Conservation (phyloP, 164 flowering plant species). For the Buxus sempervirens region DNA sequence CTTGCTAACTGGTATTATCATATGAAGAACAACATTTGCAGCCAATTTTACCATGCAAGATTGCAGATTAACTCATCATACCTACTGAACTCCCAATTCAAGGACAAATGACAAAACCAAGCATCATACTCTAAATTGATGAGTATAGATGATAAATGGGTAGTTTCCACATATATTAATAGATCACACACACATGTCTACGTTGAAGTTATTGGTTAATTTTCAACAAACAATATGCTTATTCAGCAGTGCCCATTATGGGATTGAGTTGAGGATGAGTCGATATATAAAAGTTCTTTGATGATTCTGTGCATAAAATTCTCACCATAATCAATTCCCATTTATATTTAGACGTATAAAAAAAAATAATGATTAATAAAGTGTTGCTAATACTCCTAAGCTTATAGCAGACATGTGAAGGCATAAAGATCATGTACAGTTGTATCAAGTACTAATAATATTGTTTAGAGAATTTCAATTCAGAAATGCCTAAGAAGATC, state of each 20-base stretch:
- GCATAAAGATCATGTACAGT: too few species aligned
- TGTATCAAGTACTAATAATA: too few species aligned
- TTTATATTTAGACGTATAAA: too few species aligned
- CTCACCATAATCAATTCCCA: too few species aligned
- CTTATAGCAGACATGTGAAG: too few species aligned
- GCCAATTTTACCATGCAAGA: background rate
- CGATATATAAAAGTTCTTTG: background rate
- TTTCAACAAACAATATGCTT: background rate
- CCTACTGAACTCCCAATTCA: background rate
- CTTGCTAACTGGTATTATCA: background rate
- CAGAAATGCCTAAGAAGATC: too few species aligned
- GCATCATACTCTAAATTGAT: background rate
- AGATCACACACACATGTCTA: background rate
- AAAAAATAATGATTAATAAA: too few species aligned
- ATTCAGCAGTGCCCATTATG: background rate
- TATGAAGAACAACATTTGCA: background rate
- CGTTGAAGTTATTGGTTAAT: background rate
- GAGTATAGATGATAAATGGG: background rate
- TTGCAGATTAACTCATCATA: background rate
- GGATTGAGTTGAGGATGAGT: background rate
- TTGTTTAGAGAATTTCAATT: too few species aligned
- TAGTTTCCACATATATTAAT: background rate
- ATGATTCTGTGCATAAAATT: background rate
- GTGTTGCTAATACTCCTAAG: too few species aligned
- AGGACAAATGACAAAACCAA: background rate